Base-by-base conservation (phyloP, 805 yeast genomes). In the Wickerhamomyces kurtzmanii region DNA sequence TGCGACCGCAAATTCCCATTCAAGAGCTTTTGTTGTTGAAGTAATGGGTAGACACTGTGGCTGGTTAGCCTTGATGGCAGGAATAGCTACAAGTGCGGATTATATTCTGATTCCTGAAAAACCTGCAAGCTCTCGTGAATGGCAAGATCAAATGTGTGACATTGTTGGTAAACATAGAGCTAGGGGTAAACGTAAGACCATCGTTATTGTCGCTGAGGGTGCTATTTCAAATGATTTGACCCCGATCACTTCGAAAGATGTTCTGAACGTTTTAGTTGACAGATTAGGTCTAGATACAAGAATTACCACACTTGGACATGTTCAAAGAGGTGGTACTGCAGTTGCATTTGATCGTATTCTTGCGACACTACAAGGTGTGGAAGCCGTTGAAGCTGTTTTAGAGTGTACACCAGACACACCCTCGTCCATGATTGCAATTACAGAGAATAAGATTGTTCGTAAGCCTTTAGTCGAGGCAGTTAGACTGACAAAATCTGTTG, bases 41-140 rank as follows among this genome's bases (percentile, higher is more conserved):
- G 98, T 91, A 22, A 91, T 91, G 98, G 98, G 98, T 37, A 75
- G 98, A 51, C 96, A 91, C 55, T 91, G 98, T 66, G 98, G 98
- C 38, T 91, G 98, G 98, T 70, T 91, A 44, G 97, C 93, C 2
- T 63, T 91, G 42, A 87, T 86, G 91, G 93, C 98, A 4, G 98
- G 97, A 49, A 78, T 89, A 36, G 86, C 97, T 24, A 84, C 96
- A 17, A 82, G 91, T 45, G 97, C 98, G 3, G 98, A 91, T 59
- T 86, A 75, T 53, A 80, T 86, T 33, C 78, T 91, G 45, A 81
- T 91, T 39, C 98, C 98, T 19, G 98, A 91, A 60, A 75, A 78
- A 56, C 96, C 98, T 5, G 83, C 94, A 6, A 59, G 65, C 30
- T 63, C 77, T 12, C 65, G 65, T 19, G 65, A 67, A 19, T 91